Evolutionary conservation across 2,329 filamentous ascomycete species (phyloP).

Genomic region (Apiospora koreana): DNA sequence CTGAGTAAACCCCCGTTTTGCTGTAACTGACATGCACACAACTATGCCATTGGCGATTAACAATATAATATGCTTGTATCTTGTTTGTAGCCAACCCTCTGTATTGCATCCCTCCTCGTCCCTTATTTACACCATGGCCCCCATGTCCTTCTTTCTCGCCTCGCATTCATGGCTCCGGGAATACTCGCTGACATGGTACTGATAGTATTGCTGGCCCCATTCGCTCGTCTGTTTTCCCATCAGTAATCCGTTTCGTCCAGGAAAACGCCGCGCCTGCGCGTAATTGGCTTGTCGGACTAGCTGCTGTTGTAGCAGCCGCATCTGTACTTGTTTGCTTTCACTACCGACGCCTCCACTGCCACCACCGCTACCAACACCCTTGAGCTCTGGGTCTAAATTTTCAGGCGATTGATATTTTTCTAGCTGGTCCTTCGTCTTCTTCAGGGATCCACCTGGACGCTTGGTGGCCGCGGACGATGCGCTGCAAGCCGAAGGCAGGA

Average conservation of each 20-base stretch:
- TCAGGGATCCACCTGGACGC: not conserved
- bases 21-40: not conserved
- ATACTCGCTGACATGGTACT: not conserved
- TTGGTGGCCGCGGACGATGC: not conserved
- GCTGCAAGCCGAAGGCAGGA: slow-evolving; percentile 12
- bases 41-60: not conserved
- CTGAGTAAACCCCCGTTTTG: no score
- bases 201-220: not conserved
- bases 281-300: not conserved
- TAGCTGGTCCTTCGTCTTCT: not conserved
- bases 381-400: no score
- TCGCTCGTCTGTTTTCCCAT: not conserved
- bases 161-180: not conserved
- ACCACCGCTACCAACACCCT: no score
- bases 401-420: no score
- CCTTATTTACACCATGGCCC: not conserved
- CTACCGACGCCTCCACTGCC: no score
- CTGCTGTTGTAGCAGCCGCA: not conserved
- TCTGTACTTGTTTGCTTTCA: not conserved
- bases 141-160: not conserved
- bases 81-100: not conserved
- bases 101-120: not conserved
- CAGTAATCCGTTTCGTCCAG: not conserved
- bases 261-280: no score
- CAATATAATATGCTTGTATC: no score